Base-by-base conservation (phyloP, 2,329 filamentous ascomycete genomes). In the Microdochium nivale region DNA sequence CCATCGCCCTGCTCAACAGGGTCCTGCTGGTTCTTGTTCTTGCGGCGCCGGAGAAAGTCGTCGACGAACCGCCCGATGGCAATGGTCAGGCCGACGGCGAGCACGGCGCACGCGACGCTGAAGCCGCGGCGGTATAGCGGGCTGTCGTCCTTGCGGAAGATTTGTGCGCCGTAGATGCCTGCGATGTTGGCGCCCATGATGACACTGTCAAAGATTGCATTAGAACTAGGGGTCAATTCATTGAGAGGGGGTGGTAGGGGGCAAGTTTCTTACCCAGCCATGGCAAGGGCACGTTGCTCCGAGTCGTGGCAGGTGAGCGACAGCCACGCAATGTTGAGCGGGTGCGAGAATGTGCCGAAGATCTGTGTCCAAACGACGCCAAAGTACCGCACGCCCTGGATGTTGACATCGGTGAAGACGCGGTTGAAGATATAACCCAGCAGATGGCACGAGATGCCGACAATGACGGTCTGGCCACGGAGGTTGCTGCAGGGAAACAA, bases 121-220 rank as follows among this genome's bases (percentile, higher is more conserved):
- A 79, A 81, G 1, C 70, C 77, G 16, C 75, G 70, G 2, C 72
- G 70, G 60, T 81, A 81, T 1, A 69, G 65, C 0, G 78, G 77
- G 46, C 62, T 63, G 56, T 81, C 77, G 50, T 80, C 75, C 0
- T 64, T 56, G 23, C 75, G 75, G 70, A 83, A 83, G 54, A 83
- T 76, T 59, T 83, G 79, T 0, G 78, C 78, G 3, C 80, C 80
- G 51, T 80, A 79, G 49, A 84, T 83, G 23, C 79, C 79, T 0
- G 79, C 79, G 25, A 77, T 78, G 56, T 84, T 84, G 48, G 78
- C 80, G 21, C 76, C 75, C 79, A 83, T 83, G 53, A 83, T 80
- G 49, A 81, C 70, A 65, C 72, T 74, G 24, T 44, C n/a, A n/a
- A n/a, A n/a, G n/a, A n/a, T n/a, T n/a, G n/a, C n/a, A n/a, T n/a